Base-by-base conservation (phyloP, 805 yeast genomes). In the Helenozyma baotianmanensis region DNA sequence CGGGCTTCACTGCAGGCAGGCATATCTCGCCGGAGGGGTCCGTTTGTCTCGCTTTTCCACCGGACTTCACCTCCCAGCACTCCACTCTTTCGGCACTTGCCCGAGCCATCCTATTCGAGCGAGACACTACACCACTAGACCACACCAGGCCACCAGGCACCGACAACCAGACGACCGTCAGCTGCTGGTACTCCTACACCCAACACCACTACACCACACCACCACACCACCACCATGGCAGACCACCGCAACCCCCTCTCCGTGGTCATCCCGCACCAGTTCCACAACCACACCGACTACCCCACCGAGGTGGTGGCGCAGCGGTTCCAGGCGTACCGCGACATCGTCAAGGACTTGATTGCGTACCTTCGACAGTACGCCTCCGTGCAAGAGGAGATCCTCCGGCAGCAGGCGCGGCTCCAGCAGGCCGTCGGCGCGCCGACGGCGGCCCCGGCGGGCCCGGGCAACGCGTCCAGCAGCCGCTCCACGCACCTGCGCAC, bases 251-350 rank as follows among this genome's bases (percentile, higher is more conserved):
- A 64, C 43, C 72, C 72, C 12, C 56, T 64, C 38, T 58, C 58
- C 39, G 69, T 63, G 33, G 42, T 56, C 13, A 54, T 66, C 27
- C 71, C 71, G 17, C 58, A 60, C 46, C 52, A 51, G 24, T 66
- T 65, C 41, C 40, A 42, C 29, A 34, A 44, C 12, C 56, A 51
- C n/a, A 46, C 50, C 18, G 71, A 66, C 29, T 64, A 48, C 37
- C 97, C 97, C 9, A 88, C 97, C 1, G 97, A 89, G 37, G 75
- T 84, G 6, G 65, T 90, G 39, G 92, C 96, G 2, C 71, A 76
- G 18, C 68, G 97, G 42, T 89, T 90, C 56, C 72, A 79, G 30
- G 82, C 94, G 2, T 90, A 97, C 96, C 69, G 96, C 38, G 71
- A 74, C 25, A 76, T 89, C 35, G 78, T 88, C 36, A 77, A 79